Percentiles rank a stretch among this genome's conserved stretches.
These are phyloP conservation scores for Boletus pseudopeckii DNA, from an alignment of 768 basidiomycete genomes.

Conservation along the genomic window DNA sequence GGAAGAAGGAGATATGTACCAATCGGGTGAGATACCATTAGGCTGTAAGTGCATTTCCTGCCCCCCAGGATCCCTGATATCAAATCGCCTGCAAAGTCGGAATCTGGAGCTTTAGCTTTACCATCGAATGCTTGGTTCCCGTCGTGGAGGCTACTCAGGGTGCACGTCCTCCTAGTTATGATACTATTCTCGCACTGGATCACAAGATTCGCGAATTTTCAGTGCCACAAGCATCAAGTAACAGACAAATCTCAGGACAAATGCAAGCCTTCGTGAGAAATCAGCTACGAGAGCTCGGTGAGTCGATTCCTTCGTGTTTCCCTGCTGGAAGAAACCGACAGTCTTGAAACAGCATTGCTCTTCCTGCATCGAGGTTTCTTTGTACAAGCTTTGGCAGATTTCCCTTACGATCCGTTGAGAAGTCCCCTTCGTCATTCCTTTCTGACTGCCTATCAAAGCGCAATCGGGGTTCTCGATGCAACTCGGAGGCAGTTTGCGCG, in stretches of 20 bases:
- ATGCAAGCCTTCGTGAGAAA: conserved; percentile 43
- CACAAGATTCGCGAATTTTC: conserved; percentile 42
- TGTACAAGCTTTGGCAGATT: conserved; percentile 50
- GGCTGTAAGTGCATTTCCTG: conserved; percentile 39
- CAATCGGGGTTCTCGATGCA: conserved; percentile 42
- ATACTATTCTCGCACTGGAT: conserved; percentile 47
- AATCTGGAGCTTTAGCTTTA: conserved; percentile 44
- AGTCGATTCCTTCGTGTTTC: not conserved
- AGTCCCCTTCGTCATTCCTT: conserved; percentile 52
- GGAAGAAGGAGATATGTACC: conserved; percentile 44
- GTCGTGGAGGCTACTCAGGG: conserved; percentile 40
- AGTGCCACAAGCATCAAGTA: conserved; percentile 16
- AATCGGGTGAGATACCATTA: conserved; percentile 40
- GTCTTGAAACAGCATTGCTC: conserved; percentile 40
- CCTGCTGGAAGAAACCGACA: not conserved
- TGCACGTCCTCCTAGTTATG: conserved; percentile 44
- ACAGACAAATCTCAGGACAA: conserved; percentile 35
- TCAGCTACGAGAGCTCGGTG: conserved; percentile 46
- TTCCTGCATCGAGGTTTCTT: conserved; percentile 58
- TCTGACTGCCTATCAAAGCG: conserved; percentile 48
- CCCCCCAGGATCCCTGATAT: not conserved
- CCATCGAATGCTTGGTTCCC: conserved; percentile 40
- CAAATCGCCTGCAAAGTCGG: conserved; percentile 36
- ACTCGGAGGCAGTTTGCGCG: conserved; percentile 41
- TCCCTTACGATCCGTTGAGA: conserved; percentile 44